phyloP scores from a whole-genome alignment of 164 flowering plant species.

The Stephania cephalantha region DNA sequence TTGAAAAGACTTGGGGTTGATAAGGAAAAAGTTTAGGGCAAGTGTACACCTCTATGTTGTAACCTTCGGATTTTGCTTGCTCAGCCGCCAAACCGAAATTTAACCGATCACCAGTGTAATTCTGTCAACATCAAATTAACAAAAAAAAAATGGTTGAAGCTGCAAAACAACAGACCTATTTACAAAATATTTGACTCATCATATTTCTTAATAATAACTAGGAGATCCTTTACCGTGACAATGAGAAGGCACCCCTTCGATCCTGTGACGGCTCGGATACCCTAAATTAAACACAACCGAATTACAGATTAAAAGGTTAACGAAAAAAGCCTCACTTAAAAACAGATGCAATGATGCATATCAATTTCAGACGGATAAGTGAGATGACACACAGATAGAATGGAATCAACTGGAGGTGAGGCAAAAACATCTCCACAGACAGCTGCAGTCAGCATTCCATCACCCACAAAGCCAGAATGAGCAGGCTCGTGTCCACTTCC shows the following conservation, averaged over 20 bases:
- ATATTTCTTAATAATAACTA: background rate
- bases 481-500: constrained; percentile 99
- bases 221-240: constrained; percentile 58
- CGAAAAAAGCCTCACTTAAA: background rate
- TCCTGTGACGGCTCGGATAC: constrained; percentile 98
- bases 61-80: constrained; percentile 96
- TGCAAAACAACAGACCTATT: background rate
- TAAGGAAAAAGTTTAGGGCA: background rate
- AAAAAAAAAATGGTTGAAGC: background rate
- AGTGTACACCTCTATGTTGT: constrained; percentile 63
- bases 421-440: constrained; percentile 91
- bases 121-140: constrained; percentile 38
- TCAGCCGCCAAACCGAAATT: constrained; percentile 98
- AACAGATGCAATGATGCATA: background rate
- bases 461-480: constrained; percentile 95
- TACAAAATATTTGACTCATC: background rate
- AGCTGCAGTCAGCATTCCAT: constrained; percentile 97
- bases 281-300: constrained; percentile 39
- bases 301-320: background rate
- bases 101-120: constrained; percentile 90
- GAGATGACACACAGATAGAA: constrained; percentile 62
- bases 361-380: background rate
- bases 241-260: constrained; percentile 88
- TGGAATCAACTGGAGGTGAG: constrained; percentile 83
- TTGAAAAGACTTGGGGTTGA: background rate